Base-by-base conservation (phyloP, 2,329 filamentous ascomycete genomes). In the Beauveria sp. region DNA sequence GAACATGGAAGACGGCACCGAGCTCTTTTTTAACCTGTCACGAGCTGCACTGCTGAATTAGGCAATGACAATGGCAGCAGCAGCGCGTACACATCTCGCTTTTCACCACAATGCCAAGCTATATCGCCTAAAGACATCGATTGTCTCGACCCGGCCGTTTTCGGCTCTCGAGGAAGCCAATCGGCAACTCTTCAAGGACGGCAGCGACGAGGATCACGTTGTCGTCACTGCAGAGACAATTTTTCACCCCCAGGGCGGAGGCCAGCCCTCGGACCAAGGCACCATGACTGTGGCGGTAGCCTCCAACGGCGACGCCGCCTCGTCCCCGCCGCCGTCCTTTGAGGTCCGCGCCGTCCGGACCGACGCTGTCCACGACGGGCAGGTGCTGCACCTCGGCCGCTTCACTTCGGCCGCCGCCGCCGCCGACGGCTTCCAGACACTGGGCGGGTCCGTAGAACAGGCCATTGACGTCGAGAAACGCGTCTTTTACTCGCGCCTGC, bases 191-290 rank as follows among this genome's bases (percentile, higher is more conserved):
- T 86, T 86, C 76, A 89, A 88, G 69, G 73, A 81, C 14, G 78
- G 75, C 5, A 70, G 70, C 9, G 77, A 81, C 5, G 70, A 78
- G 1, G 78, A 84, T 65, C 78, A 80, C 67, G 80, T 85, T n/a
- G 71, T 90, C 22, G 78, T 84, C 6, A 88, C 85, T 0, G 76
- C 82, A 2, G 73, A 81, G 52, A 91, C 88, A n/a, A 86, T 91
- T 63, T 91, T 91, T 73, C 86, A 91, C 64, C 84, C 86, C 0
- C 88, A 91, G 71, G 88, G 88, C 22, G 88, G 88, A 63, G 88
- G 88, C 8, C 88, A 91, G 67, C 88, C 88, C 0, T 86, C 83
- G 0, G 88, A 91, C 64, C 77, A 79, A 12, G 88, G 88, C 22
- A 74, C 69, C 46, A 87, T 91, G 64, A 73, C 67, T 1, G 28